These are phyloP conservation scores for Colletotrichum limetticola DNA, from an alignment of 2,329 filamentous ascomycete species.

Conservation along the genomic window DNA sequence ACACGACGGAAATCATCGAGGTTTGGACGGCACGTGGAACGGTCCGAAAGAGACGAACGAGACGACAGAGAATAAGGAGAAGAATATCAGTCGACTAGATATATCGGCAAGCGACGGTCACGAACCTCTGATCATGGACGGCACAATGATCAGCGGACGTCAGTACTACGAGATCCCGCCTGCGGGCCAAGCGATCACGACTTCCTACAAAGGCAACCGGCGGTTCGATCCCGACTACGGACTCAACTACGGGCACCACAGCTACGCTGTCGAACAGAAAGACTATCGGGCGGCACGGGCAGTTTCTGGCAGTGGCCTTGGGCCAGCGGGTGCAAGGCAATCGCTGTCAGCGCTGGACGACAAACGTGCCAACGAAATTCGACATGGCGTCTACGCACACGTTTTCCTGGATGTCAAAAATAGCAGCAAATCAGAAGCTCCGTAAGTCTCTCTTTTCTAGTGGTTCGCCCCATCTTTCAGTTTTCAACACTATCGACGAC, in stretches of 20 bases:
- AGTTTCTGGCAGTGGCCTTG: not conserved
- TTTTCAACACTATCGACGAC: not conserved
- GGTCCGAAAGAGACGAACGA: not conserved
- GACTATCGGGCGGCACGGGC: slow-evolving; percentile 5
- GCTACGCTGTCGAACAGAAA: not conserved
- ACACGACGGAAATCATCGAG: not conserved
- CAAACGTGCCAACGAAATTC: slow-evolving; percentile 34
- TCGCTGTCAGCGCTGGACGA: slow-evolving; percentile 38
- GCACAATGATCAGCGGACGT: slow-evolving; percentile 26
- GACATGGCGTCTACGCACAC: slow-evolving; percentile 31
- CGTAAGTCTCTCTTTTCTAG: slow-evolving; percentile 36
- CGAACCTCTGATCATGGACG: not conserved
- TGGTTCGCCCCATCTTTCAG: slow-evolving; percentile 1
- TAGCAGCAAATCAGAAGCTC: slow-evolving; percentile 37
- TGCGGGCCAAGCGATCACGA: slow-evolving; percentile 9
- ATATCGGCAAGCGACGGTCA: not conserved
- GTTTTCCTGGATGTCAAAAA: slow-evolving; percentile 36
- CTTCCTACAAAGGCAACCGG: not conserved
- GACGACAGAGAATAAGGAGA: not conserved
- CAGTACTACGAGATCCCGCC: slow-evolving; percentile 29
- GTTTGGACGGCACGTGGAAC: not conserved
- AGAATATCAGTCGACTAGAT: not conserved
- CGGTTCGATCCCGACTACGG: slow-evolving; percentile 31
- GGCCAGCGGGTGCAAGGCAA: slow-evolving; percentile 16
- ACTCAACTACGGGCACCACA: slow-evolving; percentile 12